phyloP scores from a whole-genome alignment of 1,284 basidiomycete genomes.

The Cryptococcus sp. region DNA sequence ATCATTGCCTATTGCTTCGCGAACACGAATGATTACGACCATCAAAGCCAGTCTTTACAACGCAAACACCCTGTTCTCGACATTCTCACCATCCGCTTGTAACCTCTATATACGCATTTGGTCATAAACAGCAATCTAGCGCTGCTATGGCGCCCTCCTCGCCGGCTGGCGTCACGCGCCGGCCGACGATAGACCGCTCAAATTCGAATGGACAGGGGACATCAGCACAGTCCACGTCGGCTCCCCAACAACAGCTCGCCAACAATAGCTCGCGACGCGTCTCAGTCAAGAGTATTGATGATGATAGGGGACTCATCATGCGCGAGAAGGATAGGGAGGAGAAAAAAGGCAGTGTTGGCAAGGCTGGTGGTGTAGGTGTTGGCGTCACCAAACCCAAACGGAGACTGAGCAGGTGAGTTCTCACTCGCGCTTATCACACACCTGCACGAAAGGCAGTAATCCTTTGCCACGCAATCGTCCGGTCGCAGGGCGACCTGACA shows the following conservation, averaged over 20 bases:
- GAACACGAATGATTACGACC: too few relatives aligned
- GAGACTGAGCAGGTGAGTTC: slow-evolving; percentile 46
- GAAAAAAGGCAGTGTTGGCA: slow-evolving; percentile 30
- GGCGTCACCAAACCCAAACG: slow-evolving; percentile 47
- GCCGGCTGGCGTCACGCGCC: slow-evolving; percentile 4
- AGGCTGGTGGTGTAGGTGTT: slow-evolving; percentile 34
- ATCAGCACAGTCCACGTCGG: slow-evolving; percentile 5
- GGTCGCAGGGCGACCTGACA: too few relatives aligned
- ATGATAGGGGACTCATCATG: slow-evolving; percentile 38
- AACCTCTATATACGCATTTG: neutral
- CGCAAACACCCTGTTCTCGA: too few relatives aligned
- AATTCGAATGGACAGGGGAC: slow-evolving; percentile 10
- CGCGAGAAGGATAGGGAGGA: slow-evolving; percentile 23
- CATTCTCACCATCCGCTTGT: neutral
- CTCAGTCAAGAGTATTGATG: slow-evolving; percentile 10
- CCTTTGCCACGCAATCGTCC: too few relatives aligned
- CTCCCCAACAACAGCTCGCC: neutral
- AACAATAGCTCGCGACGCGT: slow-evolving; percentile 14
- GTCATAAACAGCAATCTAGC: too few relatives aligned
- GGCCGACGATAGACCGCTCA: slow-evolving; percentile 16
- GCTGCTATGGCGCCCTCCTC: neutral
- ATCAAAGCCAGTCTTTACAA: too few relatives aligned
- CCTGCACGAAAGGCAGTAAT: too few relatives aligned
- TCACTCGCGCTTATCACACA: too few relatives aligned
- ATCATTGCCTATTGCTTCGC: too few relatives aligned